These are phyloP conservation scores for Podaxis rugospora DNA, from an alignment of 768 basidiomycete species.

Conservation along the genomic window DNA sequence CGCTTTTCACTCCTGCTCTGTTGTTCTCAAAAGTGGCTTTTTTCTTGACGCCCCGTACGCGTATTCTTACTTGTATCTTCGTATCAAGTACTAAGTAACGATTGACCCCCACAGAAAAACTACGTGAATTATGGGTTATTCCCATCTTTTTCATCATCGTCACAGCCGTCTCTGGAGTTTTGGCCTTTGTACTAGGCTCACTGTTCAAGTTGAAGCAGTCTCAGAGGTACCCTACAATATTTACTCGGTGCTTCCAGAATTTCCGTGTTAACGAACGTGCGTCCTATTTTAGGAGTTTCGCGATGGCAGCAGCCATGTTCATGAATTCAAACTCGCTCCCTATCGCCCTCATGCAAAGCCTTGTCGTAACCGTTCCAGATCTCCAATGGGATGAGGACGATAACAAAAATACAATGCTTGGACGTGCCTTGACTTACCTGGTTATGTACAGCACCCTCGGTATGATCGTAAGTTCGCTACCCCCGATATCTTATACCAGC, in stretches of 20 bases:
- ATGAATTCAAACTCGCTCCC: constrained; percentile 96
- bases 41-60: constrained; percentile 72
- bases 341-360: constrained; percentile 89
- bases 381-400: constrained; percentile 82
- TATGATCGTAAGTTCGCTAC: constrained; percentile 71
- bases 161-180: constrained; percentile 62
- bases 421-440: constrained; percentile 84
- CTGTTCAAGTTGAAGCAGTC: constrained; percentile 65
- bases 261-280: not conserved
- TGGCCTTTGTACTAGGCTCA: constrained; percentile 60
- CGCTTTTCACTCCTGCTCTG: constrained; percentile 84
- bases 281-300: constrained; percentile 53
- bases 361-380: constrained; percentile 77
- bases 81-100: not conserved
- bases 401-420: constrained; percentile 84
- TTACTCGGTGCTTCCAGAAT: not conserved
- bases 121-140: constrained; percentile 80
- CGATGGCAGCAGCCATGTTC: constrained; percentile 81
- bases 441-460: constrained; percentile 93
- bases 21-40: constrained; percentile 96
- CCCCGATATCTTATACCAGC: not conserved
- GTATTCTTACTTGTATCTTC: not conserved
- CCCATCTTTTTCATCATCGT: constrained; percentile 83
- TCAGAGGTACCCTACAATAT: constrained; percentile 57
- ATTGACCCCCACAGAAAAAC: constrained; percentile 45